phyloP scores from a whole-genome alignment of 73 alveolate genomes.

The Halteria grandinella region DNA sequence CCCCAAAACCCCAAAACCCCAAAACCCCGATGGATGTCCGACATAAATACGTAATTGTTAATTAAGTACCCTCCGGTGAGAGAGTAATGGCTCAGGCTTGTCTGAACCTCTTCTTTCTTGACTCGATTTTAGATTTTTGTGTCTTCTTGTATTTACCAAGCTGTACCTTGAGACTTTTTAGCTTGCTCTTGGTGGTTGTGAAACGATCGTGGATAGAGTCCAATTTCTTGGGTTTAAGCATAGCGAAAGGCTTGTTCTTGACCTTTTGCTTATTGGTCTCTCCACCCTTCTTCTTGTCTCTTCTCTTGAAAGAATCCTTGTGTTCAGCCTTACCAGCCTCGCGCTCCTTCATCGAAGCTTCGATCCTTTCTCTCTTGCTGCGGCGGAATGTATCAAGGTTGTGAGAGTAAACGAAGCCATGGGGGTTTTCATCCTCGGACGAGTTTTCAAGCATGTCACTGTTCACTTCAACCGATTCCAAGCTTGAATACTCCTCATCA shows the following conservation, averaged over 20 bases:
- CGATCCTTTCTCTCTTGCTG: slow-evolving; percentile 51
- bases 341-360: slow-evolving; percentile 32
- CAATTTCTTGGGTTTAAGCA: slow-evolving; percentile 90
- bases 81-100: neutral
- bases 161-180: slow-evolving; percentile 67
- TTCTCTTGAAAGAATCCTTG: slow-evolving; percentile 49
- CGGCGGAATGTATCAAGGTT: slow-evolving; percentile 64
- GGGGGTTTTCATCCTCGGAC: slow-evolving; percentile 70
- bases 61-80: neutral
- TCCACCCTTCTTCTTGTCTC: slow-evolving; percentile 76
- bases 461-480: neutral
- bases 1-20: slow-evolving; percentile 3
- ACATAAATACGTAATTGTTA: neutral
- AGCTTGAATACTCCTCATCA: neutral
- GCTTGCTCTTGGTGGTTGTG: slow-evolving; percentile 72
- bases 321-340: slow-evolving; percentile 41
- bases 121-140: slow-evolving; percentile 15
- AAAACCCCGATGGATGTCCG: neutral
- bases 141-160: slow-evolving; percentile 48
- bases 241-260: slow-evolving; percentile 83
- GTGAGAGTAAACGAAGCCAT: slow-evolving; percentile 67
- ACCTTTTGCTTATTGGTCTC: slow-evolving; percentile 77
- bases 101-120: neutral
- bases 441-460: neutral
- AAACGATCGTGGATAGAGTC: slow-evolving; percentile 67